Base-by-base conservation (phyloP, 257 asterid species). In the Leptodermis oblonga region DNA sequence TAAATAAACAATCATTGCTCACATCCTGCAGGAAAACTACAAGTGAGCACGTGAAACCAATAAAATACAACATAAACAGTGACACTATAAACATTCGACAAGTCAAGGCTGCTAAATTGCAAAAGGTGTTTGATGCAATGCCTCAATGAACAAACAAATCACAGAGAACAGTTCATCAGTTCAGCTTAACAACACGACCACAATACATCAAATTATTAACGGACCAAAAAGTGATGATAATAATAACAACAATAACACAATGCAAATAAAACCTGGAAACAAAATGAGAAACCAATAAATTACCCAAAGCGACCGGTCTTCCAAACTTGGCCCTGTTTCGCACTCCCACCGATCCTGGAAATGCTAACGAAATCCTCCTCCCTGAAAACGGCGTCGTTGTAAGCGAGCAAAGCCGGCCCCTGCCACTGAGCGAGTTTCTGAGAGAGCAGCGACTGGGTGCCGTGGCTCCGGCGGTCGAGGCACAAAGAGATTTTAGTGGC, bases 281-380 rank as follows among this genome's bases (percentile, higher is more conserved):
- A 33, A n/a, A 63, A 73, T 31, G 18, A 3, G 55, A 20, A n/a
- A 59, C 34, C 11, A 55, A 22, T 55, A 42, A 73, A 22, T 72
- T 87, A 92, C 98, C 97, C 98, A 79, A 90, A 92, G 62, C 98
- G 90, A 17, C 98, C 98, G 22, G 97, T 92, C 78, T 92, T 92
- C 93, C 93, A 88, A 58, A 95, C 87, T 72, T 90, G 92, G 25
- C 83, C 85, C 43, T 84, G 97, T 68, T 92, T 92, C 42, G 89
- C 62, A 78, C 98, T 92, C 73, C 97, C 98, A 28, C 98, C 98
- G 71, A 92, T 88, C 73, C 95, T 82, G 4, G 98, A 92, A 81
- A 92, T 92, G 78, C 98, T 92, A 53, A 76, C 80, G 76, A 92
- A 92, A 86, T 92, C 98, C 74, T 92, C 97, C 73, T 92, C 95